phyloP scores from a whole-genome alignment of 2,329 filamentous ascomycete genomes.

The Fusarium bulbicola region DNA sequence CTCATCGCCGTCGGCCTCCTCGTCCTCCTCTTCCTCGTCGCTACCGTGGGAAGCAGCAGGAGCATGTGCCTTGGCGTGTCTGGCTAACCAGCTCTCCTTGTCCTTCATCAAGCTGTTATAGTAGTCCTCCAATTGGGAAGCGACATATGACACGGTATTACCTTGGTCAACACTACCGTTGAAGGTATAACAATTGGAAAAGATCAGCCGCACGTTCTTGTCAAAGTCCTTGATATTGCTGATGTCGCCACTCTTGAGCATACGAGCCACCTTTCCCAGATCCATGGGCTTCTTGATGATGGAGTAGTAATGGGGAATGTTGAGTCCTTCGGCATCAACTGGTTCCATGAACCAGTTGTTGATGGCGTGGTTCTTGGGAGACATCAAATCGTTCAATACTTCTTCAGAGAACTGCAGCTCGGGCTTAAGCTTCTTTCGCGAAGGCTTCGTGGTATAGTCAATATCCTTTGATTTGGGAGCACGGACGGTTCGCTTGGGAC shows the following conservation, averaged over 20 bases:
- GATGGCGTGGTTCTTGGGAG: conserved; percentile 72
- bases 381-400: conserved; percentile 79
- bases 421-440: conserved; percentile 87
- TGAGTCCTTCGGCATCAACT: conserved; percentile 92
- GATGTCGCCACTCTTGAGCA: conserved; percentile 82
- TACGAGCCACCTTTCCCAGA: conserved; percentile 79
- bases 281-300: conserved; percentile 99
- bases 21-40: conserved; percentile 71
- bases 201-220: conserved; percentile 81
- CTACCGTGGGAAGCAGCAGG: conserved; percentile 73
- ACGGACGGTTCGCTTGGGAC: conserved; percentile 93
- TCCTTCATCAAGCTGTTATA: conserved; percentile 80
- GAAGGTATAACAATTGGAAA: conserved; percentile 92
- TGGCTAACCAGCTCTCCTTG: conserved; percentile 83
- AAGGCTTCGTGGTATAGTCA: conserved; percentile 78
- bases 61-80: conserved; percentile 68
- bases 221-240: conserved; percentile 86
- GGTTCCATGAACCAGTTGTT: conserved; percentile 82
- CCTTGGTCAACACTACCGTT: conserved; percentile 68
- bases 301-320: conserved; percentile 92
- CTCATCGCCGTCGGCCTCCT: conserved; percentile 67
- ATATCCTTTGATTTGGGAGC: conserved; percentile 90
- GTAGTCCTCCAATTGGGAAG: conserved; percentile 75
- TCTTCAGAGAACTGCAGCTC: conserved; percentile 92
- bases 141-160: conserved; percentile 77